Conservation (phyloP, 1,139 yeast species). For the Scheffersomyces illinoinensis region DNA sequence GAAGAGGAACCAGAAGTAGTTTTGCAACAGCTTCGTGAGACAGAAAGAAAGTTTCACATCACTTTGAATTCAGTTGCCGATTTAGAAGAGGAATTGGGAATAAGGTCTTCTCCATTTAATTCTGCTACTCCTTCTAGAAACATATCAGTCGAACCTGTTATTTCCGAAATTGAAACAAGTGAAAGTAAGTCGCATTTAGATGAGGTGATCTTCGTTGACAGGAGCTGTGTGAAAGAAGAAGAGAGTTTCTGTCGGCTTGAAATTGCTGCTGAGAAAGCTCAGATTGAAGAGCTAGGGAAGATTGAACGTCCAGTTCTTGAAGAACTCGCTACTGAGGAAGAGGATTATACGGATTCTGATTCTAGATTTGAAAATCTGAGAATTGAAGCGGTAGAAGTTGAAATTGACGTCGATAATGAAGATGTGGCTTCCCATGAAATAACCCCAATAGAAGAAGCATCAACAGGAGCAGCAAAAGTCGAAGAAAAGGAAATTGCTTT, state of each 20-base stretch:
- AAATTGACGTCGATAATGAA: constrained; percentile 2
- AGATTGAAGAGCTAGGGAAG: not conserved
- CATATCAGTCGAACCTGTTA: not conserved
- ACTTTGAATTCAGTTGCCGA: constrained; percentile 32
- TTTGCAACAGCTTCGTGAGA: constrained; percentile 28
- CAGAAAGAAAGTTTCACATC: constrained; percentile 34
- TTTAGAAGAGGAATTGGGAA: constrained; percentile 22
- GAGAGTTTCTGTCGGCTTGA: not conserved
- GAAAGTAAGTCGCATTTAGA: not conserved
- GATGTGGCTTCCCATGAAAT: not conserved
- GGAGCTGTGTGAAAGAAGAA: not conserved
- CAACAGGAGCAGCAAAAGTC: not conserved
- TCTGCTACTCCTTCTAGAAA: not conserved
- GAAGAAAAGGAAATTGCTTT: not conserved
- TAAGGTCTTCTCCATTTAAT: constrained; percentile 7
- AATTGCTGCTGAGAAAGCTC: not conserved
- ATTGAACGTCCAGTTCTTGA: not conserved
- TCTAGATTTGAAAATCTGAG: not conserved
- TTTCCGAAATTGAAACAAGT: not conserved
- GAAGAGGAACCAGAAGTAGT: constrained; percentile 34
- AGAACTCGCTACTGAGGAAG: not conserved
- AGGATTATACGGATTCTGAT: not conserved
- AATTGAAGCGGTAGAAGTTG: not conserved
- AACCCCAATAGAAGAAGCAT: constrained; percentile 7
- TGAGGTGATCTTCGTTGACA: not conserved